phyloP scores from a whole-genome alignment of 1,284 basidiomycete genomes.

The Cryptococcus hybrid region DNA sequence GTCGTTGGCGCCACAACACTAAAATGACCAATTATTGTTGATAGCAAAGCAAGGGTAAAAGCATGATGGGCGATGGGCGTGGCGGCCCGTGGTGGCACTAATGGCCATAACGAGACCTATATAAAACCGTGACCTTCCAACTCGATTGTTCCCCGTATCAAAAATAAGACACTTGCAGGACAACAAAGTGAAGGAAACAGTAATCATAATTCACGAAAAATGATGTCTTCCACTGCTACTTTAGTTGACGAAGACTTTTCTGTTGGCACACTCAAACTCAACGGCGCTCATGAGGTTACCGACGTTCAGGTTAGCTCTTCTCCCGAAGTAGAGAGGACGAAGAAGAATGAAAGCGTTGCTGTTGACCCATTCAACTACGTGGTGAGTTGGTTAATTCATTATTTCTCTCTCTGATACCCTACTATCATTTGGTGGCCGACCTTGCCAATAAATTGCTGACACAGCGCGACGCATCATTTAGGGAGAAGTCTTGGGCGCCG shows the following conservation, averaged over 20 bases:
- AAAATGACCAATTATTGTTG: too few species aligned
- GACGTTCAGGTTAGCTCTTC: neutral
- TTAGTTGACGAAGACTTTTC: constrained; percentile 1
- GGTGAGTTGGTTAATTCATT: constrained; percentile 19
- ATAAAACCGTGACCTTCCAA: too few species aligned
- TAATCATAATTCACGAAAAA: neutral
- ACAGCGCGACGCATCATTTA: constrained; percentile 3
- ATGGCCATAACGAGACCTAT: too few species aligned
- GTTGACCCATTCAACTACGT: constrained; percentile 48
- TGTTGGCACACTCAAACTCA: constrained; percentile 22
- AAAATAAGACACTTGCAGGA: too few species aligned
- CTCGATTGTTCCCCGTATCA: too few species aligned
- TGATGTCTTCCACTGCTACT: constrained; percentile 11
- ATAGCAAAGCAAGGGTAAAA: too few species aligned
- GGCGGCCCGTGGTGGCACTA: too few species aligned
- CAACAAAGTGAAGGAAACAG: neutral
- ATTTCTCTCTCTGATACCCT: too few species aligned
- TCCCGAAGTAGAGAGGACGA: neutral
- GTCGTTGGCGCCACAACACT: too few species aligned
- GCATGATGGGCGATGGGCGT: too few species aligned
- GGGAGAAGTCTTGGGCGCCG: constrained; percentile 38
- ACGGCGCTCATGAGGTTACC: neutral
- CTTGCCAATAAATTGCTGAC: neutral
- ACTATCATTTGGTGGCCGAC: neutral
- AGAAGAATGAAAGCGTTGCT: constrained; percentile 10